These are phyloP conservation scores for Penicillium daleae DNA, from an alignment of 495 filamentous ascomycete genomes.

Conservation along the genomic window DNA sequence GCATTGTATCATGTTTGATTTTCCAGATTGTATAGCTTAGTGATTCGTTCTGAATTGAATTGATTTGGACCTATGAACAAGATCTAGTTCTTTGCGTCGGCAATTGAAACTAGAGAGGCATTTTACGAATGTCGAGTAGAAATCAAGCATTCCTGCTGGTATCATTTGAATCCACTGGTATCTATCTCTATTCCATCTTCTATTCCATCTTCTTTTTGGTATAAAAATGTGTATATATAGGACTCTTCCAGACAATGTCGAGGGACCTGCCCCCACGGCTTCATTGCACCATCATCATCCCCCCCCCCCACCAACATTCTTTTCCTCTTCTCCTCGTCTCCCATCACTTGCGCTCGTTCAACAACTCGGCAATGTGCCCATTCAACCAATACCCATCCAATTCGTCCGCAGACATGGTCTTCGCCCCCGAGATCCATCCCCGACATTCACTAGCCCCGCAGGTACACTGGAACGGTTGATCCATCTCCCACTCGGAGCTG, in stretches of 20 bases:
- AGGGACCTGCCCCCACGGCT: constrained; percentile 8
- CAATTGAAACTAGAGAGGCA: too few relatives aligned
- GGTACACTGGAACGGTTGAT: constrained; percentile 69
- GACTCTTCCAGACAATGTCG: background rate
- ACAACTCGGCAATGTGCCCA: constrained; percentile 37
- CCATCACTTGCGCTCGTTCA: constrained; percentile 26
- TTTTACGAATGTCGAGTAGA: too few relatives aligned
- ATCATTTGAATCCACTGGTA: background rate
- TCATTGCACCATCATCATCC: background rate
- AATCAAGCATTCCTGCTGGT: background rate
- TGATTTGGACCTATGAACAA: background rate
- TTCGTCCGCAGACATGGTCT: constrained; percentile 31
- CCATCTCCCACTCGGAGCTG: constrained; percentile 76
- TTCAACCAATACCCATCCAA: constrained; percentile 46
- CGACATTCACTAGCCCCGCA: constrained; percentile 53
- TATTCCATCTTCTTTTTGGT: background rate
- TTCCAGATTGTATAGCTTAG: background rate
- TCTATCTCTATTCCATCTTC: background rate
- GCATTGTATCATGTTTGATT: background rate
- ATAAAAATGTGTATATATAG: background rate
- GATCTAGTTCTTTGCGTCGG: background rate
- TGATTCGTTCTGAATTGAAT: background rate
- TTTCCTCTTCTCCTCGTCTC: background rate
- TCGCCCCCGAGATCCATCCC: constrained; percentile 42
- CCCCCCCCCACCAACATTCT: background rate